Evolutionary conservation across 2,329 filamentous ascomycete genomes (phyloP).

Genomic region (Incumbomyces delicatus): DNA sequence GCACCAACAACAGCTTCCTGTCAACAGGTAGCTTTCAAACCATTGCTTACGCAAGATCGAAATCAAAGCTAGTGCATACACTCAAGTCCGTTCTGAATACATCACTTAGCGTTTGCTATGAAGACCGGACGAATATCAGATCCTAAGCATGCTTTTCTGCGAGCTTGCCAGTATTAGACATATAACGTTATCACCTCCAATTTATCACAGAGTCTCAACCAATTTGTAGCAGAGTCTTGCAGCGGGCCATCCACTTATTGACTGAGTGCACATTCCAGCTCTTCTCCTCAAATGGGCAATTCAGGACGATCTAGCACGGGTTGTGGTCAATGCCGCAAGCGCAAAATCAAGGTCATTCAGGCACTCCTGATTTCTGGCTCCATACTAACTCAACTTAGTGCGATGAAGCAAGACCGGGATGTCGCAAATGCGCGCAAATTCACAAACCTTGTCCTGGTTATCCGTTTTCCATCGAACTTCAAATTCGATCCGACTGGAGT

Average conservation of each 20-base stretch:
- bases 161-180: no score
- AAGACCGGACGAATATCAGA: no score
- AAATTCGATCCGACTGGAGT: slow-evolving; percentile 7
- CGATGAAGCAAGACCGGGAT: slow-evolving; percentile 17
- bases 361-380: neutral
- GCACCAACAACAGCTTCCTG: no score
- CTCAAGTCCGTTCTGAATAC: no score
- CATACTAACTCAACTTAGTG: slow-evolving; percentile 9
- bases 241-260: no score
- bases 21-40: neutral
- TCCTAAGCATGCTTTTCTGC: no score
- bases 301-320: slow-evolving; percentile 20
- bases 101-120: no score
- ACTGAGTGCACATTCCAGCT: no score
- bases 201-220: no score
- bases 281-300: slow-evolving; percentile 13
- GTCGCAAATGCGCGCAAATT: slow-evolving; percentile 16
- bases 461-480: slow-evolving; percentile 17
- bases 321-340: slow-evolving; percentile 12
- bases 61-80: neutral
- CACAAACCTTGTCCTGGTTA: slow-evolving; percentile 18
- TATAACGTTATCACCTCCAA: no score
- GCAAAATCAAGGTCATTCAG: slow-evolving; percentile 12
- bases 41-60: neutral
- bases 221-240: no score